Evolutionary conservation across 352 stramenopile genomes (phyloP), one percentile per base, ranked within the genome.

Genomic region (Salisapilia sapeloensis): DNA sequence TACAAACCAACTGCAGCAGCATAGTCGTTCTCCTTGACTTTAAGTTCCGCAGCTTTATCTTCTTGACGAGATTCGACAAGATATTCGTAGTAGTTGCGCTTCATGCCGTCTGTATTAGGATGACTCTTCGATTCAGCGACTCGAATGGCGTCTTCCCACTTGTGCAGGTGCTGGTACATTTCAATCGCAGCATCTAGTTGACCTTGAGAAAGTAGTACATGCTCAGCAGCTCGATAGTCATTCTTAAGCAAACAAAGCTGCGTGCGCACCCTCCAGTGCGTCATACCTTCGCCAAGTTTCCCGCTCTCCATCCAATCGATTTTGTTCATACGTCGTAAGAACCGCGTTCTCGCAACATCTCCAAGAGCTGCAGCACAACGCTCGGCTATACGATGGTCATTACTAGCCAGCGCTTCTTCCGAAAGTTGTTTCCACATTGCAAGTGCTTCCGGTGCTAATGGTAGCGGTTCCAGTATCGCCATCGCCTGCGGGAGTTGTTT

Each of bases 81-180:
- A 46, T 95, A 94, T 30, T 95, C 72, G 43, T 94, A 95, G 56
- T 96, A 95, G 29, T 69, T 77, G 22, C 59, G 56, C 43, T 85
- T 82, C 85, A 96, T 96, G 33, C 78, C 53, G 7, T 91, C 62
- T n/a, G 59, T 67, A 16, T 71, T 52, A 0, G 48, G 35, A 36
- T 94, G 76, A 20, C 56, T 78, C 46, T 78, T 85, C 13, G 69
- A 44, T 28, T 96, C 79, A 8, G 86, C 89, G 14, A 96, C 69
- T 19, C 67, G 65, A 38, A 97, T 91, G n/a, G 90, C 86, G 33
- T 96, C 83, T 50, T 96, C 85, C 63, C 79, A 96, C 48, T 94
- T 85, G 41, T 95, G 81, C 31, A 97, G 42, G 19, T 90, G 67
- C 52, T 96, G 78, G 49, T 96, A 96, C 85, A 97, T 96, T 20